Base-by-base conservation (phyloP, 78 protist genomes). In the Dictyostelium purpureum region DNA sequence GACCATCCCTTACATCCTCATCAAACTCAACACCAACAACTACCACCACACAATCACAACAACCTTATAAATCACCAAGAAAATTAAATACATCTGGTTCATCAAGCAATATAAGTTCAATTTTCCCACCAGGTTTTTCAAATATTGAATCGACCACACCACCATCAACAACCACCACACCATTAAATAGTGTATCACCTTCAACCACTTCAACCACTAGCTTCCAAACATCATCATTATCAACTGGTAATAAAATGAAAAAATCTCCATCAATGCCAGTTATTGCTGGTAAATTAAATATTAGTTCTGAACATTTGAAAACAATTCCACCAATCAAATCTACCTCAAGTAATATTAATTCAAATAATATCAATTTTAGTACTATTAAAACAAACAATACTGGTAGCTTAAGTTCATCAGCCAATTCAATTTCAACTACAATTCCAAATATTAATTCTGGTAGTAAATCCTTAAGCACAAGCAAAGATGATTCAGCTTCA, bases 251-350 rank as follows among this genome's bases (percentile, higher is more conserved):
- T 74, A 85, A 85, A 63, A 85, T 85, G 80, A 85, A 85, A 38
- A 85, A 85, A 59, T 85, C 92, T 61, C 92, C 92, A 14, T 85
- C 92, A 7, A 85, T 85, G 92, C 92, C 92, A 35, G 82, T 73
- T 38, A 85, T 85, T 16, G 82, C 82, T 18, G 79, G 59, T 1
- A 70, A 85, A 31, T 71, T 40, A 40, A 54, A 52, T 47, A 59
- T 18, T 21, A 49, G 11, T 49, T n/a, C 52, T 26, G 76, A 26
- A 37, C 51, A 26, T 45, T 47, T 65, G 11, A 69, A 59, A 69
- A 67, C 71, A 81, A 47, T 45, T 65, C 28, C n/a, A n/a, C 59
- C 52, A 38, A 66, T 28, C 16, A 71, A 77, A 73, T 35, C 82
- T 16, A 66, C 69, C 4, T 59, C 16, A 6, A 51, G 54, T 28